Percentiles rank a stretch among this genome's conserved stretches.
Evolutionary conservation across 2,329 filamentous ascomycete species (phyloP).

Genomic region (Didymella keratinophila): DNA sequence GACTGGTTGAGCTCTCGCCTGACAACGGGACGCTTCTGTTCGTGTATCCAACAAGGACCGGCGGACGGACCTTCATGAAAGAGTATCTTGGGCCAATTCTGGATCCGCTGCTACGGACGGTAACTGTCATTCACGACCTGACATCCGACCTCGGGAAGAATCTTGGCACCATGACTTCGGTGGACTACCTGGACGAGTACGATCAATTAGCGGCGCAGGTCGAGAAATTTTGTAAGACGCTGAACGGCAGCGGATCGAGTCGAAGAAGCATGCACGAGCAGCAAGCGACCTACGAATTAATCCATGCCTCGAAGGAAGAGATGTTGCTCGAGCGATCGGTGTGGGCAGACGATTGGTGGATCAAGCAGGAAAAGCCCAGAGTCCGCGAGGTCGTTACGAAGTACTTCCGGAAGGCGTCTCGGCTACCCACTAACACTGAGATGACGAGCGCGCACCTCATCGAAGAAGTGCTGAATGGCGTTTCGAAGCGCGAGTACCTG

Average conservation of each 20-base stretch:
- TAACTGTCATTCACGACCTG: conserved; percentile 66
- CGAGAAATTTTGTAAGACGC: conserved; percentile 37
- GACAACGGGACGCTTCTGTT: conserved; percentile 66
- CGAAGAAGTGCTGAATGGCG: conserved; percentile 65
- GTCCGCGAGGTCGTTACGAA: conserved; percentile 61
- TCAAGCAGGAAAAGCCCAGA: conserved; percentile 68
- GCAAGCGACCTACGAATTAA: conserved; percentile 53
- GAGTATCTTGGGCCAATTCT: conserved; percentile 68
- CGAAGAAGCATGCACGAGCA: conserved; percentile 38
- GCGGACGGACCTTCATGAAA: conserved; percentile 65
- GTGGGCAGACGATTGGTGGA: conserved; percentile 69
- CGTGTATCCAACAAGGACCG: conserved; percentile 67
- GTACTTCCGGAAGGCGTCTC: conserved; percentile 55
- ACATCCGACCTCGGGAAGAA: conserved; percentile 63
- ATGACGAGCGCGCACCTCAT: conserved; percentile 64
- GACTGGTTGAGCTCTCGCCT: conserved; percentile 66
- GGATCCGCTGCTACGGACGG: conserved; percentile 66
- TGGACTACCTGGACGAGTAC: conserved; percentile 63
- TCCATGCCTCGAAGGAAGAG: conserved; percentile 61
- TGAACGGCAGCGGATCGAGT: conserved; percentile 42
- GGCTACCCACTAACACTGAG: conserved; percentile 54
- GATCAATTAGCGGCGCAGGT: conserved; percentile 55
- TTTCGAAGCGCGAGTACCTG: conserved; percentile 60
- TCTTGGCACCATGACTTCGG: conserved; percentile 63
- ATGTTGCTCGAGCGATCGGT: conserved; percentile 60